Conservation (phyloP, 2,329 filamentous ascomycete genomes). For the Xylariaceae sp. region DNA sequence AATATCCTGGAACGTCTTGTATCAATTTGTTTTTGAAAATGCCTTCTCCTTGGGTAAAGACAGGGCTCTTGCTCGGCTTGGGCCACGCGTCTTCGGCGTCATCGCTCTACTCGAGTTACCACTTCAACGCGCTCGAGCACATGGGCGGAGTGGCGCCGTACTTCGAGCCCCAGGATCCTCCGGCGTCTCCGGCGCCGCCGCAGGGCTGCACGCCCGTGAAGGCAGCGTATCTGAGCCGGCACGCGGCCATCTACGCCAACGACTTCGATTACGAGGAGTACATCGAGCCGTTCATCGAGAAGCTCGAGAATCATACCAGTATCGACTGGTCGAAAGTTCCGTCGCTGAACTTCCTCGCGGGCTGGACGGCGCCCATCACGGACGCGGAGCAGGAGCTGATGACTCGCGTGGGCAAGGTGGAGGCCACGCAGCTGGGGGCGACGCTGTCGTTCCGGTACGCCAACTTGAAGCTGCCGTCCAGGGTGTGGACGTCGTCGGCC, state of each 20-base stretch:
- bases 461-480: constrained; percentile 44
- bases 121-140: constrained; percentile 50
- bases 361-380: constrained; percentile 53
- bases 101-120: constrained; percentile 40
- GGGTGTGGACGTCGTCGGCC: constrained; percentile 58
- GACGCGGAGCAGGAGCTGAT: constrained; percentile 53
- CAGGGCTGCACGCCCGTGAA: constrained; percentile 45
- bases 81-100: constrained; percentile 9
- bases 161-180: constrained; percentile 49
- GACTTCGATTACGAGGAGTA: constrained; percentile 54
- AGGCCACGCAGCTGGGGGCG: constrained; percentile 54
- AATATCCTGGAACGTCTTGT: no score
- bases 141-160: constrained; percentile 53
- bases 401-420: constrained; percentile 55
- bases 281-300: constrained; percentile 51
- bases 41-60: constrained; percentile 8
- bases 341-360: constrained; percentile 48
- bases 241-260: constrained; percentile 56
- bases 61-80: constrained; percentile 3
- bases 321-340: constrained; percentile 54
- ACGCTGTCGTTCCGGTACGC: constrained; percentile 55
- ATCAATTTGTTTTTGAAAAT: no score
- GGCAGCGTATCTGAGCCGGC: constrained; percentile 53
- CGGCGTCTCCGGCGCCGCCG: constrained; percentile 38
- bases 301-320: constrained; percentile 50